Conservation (phyloP, 768 basidiomycete genomes). For the Podaxis mareebaensis region DNA sequence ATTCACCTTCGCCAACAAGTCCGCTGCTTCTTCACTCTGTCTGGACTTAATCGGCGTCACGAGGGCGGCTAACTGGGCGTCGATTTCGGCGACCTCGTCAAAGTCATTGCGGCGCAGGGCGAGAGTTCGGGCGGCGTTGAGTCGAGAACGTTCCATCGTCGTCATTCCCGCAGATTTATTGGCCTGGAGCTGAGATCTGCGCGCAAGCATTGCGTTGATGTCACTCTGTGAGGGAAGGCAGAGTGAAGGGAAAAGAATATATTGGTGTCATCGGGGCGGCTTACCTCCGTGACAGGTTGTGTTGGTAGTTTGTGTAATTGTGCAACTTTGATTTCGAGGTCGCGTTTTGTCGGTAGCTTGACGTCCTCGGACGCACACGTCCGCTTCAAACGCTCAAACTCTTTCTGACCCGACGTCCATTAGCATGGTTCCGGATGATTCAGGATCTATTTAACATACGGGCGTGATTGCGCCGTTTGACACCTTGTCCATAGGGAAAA, state of each 20-base stretch:
- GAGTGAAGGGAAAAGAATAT: constrained; percentile 14
- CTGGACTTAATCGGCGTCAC: constrained; percentile 25
- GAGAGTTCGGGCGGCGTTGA: constrained; percentile 71
- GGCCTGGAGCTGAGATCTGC: constrained; percentile 50
- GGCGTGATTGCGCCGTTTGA: constrained; percentile 69
- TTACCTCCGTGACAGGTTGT: constrained; percentile 80
- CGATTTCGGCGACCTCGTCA: constrained; percentile 59
- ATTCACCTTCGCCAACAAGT: constrained; percentile 78
- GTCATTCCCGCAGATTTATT: constrained; percentile 35
- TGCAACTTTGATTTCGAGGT: constrained; percentile 63
- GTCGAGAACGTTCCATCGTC: constrained; percentile 63
- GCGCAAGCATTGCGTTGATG: constrained; percentile 73
- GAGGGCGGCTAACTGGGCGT: constrained; percentile 62
- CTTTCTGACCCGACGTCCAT: constrained; percentile 48
- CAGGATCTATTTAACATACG: constrained; percentile 42
- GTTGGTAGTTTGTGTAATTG: constrained; percentile 59
- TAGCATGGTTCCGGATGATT: constrained; percentile 8
- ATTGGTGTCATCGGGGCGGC: constrained; percentile 14
- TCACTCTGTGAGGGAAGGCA: constrained; percentile 60
- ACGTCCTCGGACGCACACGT: constrained; percentile 50
- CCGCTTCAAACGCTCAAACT: constrained; percentile 63
- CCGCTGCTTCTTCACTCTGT: constrained; percentile 29
- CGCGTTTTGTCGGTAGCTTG: constrained; percentile 66
- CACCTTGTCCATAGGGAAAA: constrained; percentile 81
- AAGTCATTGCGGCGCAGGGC: constrained; percentile 75